Percentiles rank a stretch among this genome's conserved stretches.
Evolutionary conservation across 2,329 filamentous ascomycete genomes (phyloP).

Genomic region (Ophiocordyceps polyrhachis-furcata): DNA sequence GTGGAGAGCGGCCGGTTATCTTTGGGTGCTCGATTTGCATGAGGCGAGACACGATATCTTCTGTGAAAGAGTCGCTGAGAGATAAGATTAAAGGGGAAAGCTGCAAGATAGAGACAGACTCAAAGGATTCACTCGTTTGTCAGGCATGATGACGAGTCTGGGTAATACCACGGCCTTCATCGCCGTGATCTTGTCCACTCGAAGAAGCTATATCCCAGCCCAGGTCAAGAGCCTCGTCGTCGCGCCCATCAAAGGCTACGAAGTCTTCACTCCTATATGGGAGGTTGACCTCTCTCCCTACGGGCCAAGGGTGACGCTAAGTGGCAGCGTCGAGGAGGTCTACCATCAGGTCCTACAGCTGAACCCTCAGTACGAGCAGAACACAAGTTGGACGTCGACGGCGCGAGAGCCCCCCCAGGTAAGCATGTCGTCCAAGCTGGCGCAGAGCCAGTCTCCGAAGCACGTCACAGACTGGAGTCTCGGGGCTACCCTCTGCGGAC

Average conservation of each 20-base stretch:
- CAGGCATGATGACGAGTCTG: background rate
- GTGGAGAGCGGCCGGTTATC: too few species aligned
- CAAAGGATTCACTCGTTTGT: background rate
- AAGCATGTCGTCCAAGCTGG: background rate
- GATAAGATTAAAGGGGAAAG: too few species aligned
- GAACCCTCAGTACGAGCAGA: constrained; percentile 5
- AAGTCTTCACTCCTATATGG: constrained; percentile 2
- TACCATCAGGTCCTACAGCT: constrained; percentile 4
- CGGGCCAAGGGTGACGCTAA: constrained; percentile 3
- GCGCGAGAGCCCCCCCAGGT: background rate
- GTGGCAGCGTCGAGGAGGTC: constrained; percentile 6
- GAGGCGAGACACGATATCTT: too few species aligned
- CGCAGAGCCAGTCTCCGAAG: background rate
- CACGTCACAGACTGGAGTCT: background rate
- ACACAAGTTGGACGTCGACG: background rate
- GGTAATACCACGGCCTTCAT: background rate
- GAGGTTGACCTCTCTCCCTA: constrained; percentile 4
- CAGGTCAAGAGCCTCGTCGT: background rate
- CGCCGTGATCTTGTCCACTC: background rate
- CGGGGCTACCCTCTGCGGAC: background rate
- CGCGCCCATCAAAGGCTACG: background rate
- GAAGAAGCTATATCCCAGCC: background rate
- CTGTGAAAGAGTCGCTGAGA: too few species aligned
- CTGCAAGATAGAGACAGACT: background rate
- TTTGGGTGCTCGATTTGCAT: too few species aligned